Percentiles rank a stretch among this genome's conserved stretches.
Evolutionary conservation across 192 early-diverging fungal genomes (phyloP).

Genomic region (Podila clonocystis): DNA sequence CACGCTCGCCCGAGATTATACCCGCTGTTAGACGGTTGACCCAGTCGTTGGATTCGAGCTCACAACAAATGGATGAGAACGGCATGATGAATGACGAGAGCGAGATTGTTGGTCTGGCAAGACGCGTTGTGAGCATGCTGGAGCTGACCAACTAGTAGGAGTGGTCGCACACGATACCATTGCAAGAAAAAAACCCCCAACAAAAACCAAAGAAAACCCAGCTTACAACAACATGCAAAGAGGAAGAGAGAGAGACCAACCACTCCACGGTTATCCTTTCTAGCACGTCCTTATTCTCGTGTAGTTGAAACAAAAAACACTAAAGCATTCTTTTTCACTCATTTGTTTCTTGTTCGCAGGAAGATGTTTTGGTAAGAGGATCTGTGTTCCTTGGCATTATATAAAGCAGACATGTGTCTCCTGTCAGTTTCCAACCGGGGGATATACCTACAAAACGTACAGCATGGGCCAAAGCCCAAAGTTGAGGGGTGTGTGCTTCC

Average conservation of each 20-base stretch:
- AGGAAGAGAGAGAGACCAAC: no score
- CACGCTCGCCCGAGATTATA: slow-evolving; percentile 41
- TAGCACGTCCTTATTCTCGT: no score
- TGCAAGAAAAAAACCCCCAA: not conserved
- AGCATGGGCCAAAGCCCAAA: not conserved
- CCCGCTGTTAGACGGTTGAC: slow-evolving; percentile 40
- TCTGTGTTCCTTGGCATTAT: no score
- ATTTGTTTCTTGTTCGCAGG: no score
- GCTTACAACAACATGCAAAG: no score
- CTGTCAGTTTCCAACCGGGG: no score
- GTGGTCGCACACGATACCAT: not conserved
- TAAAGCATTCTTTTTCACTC: no score
- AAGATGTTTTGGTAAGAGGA: no score
- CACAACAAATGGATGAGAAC: slow-evolving; percentile 18
- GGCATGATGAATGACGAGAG: slow-evolving; percentile 33
- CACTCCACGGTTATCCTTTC: no score
- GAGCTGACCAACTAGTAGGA: not conserved
- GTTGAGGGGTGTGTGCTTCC: not conserved
- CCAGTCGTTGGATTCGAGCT: slow-evolving; percentile 21
- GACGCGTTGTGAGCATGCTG: slow-evolving; percentile 42
- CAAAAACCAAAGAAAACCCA: not conserved
- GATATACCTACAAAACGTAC: not conserved
- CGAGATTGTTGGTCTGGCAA: slow-evolving; percentile 48
- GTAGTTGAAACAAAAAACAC: no score
- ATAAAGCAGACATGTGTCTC: no score